These are phyloP conservation scores for Hanseniaspora occidentalis DNA, from an alignment of 805 yeast species.

Conservation along the genomic window DNA sequence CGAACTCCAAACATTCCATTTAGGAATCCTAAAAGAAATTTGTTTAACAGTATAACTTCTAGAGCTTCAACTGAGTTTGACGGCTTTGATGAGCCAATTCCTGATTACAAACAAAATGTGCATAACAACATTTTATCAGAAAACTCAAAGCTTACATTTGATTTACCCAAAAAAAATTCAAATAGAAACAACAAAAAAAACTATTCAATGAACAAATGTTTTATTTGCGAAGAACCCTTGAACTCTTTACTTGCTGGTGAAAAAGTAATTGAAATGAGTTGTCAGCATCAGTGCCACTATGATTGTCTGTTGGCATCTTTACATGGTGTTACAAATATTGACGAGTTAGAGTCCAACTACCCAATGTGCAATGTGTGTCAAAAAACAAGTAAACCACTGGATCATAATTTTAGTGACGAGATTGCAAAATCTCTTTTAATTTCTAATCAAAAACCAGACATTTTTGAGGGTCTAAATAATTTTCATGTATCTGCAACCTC, in stretches of 20 bases:
- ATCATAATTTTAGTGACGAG: slow-evolving; percentile 18
- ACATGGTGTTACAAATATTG: not conserved
- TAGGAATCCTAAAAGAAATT: not conserved
- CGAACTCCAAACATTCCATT: not conserved
- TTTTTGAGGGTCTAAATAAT: not conserved
- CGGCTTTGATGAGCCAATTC: slow-evolving; percentile 10
- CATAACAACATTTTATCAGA: slow-evolving; percentile 6
- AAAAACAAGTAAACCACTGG: slow-evolving; percentile 15
- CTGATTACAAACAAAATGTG: slow-evolving; percentile 10
- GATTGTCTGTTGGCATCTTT: slow-evolving; percentile 27
- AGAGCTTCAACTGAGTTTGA: not conserved
- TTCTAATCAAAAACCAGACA: not conserved
- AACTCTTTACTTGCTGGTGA: slow-evolving; percentile 30
- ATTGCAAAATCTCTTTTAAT: slow-evolving; percentile 8
- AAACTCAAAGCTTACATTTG: not conserved
- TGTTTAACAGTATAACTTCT: not conserved
- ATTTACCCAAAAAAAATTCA: slow-evolving; percentile 2
- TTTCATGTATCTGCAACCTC: not conserved
- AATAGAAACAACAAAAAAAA: slow-evolving; percentile 14
- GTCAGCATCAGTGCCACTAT: slow-evolving; percentile 34
- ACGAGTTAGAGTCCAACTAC: not conserved
- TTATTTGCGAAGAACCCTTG: slow-evolving; percentile 34
- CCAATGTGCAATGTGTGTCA: slow-evolving; percentile 22
- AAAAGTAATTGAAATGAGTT: slow-evolving; percentile 28
- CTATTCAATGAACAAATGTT: slow-evolving; percentile 24